Base-by-base conservation (phyloP, 73 alveolate genomes). In the Paraurostyla sp. region DNA sequence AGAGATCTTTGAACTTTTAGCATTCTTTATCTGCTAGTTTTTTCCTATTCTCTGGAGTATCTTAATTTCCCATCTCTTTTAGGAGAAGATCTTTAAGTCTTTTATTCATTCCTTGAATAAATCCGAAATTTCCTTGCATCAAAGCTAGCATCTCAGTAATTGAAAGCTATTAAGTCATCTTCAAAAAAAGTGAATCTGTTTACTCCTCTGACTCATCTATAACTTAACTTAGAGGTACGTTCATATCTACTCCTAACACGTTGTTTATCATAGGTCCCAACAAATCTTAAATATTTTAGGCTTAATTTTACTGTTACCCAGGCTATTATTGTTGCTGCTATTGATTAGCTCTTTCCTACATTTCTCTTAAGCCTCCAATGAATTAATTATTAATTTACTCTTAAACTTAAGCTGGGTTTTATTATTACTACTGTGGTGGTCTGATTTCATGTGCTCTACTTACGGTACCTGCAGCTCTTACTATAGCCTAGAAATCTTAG, bases 1-100 rank as follows among this genome's bases (percentile, higher is more conserved):
- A 41, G 83, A 82, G 65, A 4, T 20, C 41, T 35, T 88, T 78
- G 25, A 88, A 18, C 41, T 58, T 71, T 29, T 59, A 80, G 0
- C 91, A 78, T 33, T 52, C 88, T 22, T 23, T 60, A 3, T 54
- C 23, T 0, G 81, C 91, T 35, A 85, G 65, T 9, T 20, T 27
- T 13, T 57, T 35, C 60, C 94, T 52, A 9, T 60, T 88, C n/a
- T 58, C 87, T 40, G 78, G 65, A 13, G 82, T 88, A 42, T 88
- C 94, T 32, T 35, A 58, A 18, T 85, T 81, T 25, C 71, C 69
- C 90, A 87, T 76, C 25, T 80, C 29, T 11, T 42, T 42, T 32
- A 80, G 11, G 0, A 88, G 33, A 22, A 78, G 30, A 7, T 16
- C 40, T 30, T 48, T 54, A 0, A 69, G 62, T 33, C 42, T 52